A percentile compares a stretch with the other conserved stretches of the same genome.
phyloP scores from a whole-genome alignment of 139 green algal genomes.

The Pseudopediastrum boryanum region DNA sequence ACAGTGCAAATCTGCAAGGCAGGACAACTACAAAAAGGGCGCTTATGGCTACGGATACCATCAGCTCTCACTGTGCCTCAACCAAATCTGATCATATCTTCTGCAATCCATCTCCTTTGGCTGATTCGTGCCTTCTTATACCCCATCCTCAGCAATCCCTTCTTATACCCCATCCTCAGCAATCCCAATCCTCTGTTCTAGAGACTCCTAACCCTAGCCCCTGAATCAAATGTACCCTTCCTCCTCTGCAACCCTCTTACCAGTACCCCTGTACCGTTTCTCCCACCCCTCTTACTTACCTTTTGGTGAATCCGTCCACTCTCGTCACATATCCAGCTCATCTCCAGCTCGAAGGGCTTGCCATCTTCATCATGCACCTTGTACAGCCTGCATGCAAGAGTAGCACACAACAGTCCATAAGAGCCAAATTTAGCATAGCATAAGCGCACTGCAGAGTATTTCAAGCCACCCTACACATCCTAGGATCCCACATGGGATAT shows the following conservation, averaged over 20 bases:
- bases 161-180: background rate
- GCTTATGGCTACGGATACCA: too few species aligned
- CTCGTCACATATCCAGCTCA: conserved; percentile 97
- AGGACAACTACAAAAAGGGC: too few species aligned
- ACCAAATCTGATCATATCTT: too few species aligned
- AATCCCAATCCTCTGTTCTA: too few species aligned
- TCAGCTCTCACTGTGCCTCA: too few species aligned
- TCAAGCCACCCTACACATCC: too few species aligned
- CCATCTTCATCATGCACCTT: conserved; percentile 94
- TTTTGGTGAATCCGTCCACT: conserved; percentile 70
- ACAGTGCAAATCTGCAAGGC: background rate
- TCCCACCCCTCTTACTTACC: conserved; percentile 49
- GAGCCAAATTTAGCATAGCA: too few species aligned
- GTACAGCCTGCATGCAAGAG: conserved; percentile 83
- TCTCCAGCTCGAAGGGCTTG: conserved; percentile 98
- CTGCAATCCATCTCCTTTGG: background rate
- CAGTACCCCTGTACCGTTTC: background rate
- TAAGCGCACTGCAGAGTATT: too few species aligned
- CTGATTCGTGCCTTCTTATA: background rate
- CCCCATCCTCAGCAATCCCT: too few species aligned
- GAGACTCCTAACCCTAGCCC: background rate
- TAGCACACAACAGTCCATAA: too few species aligned
- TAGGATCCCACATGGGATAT: too few species aligned
- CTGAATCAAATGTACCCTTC: background rate
- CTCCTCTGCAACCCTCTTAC: background rate